Percentiles rank a stretch among this genome's conserved stretches.
Evolutionary conservation across 164 flowering plant species (phyloP).

Genomic region (Sextonia rubra): DNA sequence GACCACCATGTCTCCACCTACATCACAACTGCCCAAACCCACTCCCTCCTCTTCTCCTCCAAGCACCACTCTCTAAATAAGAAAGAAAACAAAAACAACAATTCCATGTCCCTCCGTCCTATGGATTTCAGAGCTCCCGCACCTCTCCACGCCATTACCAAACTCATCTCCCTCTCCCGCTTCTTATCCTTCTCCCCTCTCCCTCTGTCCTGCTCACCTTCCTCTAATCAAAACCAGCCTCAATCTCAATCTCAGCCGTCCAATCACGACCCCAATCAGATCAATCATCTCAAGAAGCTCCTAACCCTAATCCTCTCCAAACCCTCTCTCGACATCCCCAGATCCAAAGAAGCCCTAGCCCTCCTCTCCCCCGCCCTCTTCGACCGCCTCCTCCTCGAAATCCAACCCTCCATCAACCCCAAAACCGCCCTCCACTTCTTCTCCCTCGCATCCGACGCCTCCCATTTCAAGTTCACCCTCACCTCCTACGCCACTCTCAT

Average conservation of each 20-base stretch:
- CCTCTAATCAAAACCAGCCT: slow-evolving; percentile 1
- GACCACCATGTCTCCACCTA: no score
- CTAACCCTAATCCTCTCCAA: slow-evolving; percentile 44
- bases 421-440: slow-evolving; percentile 56
- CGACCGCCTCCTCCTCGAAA: slow-evolving; percentile 34
- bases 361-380: slow-evolving; percentile 41
- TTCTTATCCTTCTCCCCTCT: slow-evolving; percentile 21
- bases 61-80: no score
- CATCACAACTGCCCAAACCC: no score
- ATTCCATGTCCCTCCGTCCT: background rate
- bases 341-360: slow-evolving; percentile 30
- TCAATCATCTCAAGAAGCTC: slow-evolving; percentile 16
- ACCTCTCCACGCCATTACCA: background rate
- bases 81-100: no score
- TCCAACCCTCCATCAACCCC: slow-evolving; percentile 35
- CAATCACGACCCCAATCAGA: slow-evolving; percentile 8
- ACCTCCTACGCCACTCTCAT: slow-evolving; percentile 60
- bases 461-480: slow-evolving; percentile 41
- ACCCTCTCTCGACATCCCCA: slow-evolving; percentile 35
- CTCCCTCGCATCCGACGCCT: slow-evolving; percentile 33
- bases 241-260: slow-evolving; percentile 10
- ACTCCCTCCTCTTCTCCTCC: no score
- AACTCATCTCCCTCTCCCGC: slow-evolving; percentile 7
- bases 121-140: slow-evolving; percentile 4
- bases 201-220: background rate